Evolutionary conservation across 2,329 filamentous ascomycete species (phyloP).

Genomic region (Fusarium verticillioides): DNA sequence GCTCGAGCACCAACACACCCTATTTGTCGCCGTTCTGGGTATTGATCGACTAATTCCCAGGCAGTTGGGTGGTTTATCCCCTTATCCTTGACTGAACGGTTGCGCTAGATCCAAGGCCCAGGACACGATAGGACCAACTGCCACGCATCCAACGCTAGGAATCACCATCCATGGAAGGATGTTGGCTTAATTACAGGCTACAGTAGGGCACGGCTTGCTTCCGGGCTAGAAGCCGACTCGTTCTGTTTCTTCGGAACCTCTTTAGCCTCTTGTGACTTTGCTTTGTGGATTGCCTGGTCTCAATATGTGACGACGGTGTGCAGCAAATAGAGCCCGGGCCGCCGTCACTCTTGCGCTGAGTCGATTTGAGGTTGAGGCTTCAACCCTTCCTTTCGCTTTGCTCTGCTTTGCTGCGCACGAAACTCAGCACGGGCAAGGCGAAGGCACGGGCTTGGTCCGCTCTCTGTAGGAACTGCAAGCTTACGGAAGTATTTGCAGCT

Average conservation of each 20-base stretch:
- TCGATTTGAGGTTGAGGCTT: conserved; percentile 16
- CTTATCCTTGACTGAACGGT: conserved; percentile 27
- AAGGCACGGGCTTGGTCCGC: conserved; percentile 37
- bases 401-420: conserved; percentile 12
- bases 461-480: conserved; percentile 16
- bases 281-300: conserved; percentile 20
- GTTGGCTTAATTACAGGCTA: conserved; percentile 16
- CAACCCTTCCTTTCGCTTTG: conserved; percentile 9
- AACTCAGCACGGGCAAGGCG: conserved; percentile 28
- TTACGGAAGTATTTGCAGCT: conserved; percentile 19
- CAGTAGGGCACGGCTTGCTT: conserved; percentile 18
- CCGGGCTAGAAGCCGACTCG: conserved; percentile 33
- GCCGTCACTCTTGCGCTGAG: conserved; percentile 19
- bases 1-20: conserved; percentile 15
- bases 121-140: conserved; percentile 2
- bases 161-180: neutral
- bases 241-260: conserved; percentile 4
- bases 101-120: conserved; percentile 36
- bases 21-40: conserved; percentile 39
- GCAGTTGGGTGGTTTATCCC: conserved; percentile 28
- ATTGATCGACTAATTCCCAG: conserved; percentile 38
- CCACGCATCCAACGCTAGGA: conserved; percentile 32
- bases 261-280: neutral
- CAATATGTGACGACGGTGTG: conserved; percentile 31
- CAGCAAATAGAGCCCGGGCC: conserved; percentile 29